phyloP scores from a whole-genome alignment of 225 moss, liverwort and hornwort genomes.

The Marchantia paleacea region DNA sequence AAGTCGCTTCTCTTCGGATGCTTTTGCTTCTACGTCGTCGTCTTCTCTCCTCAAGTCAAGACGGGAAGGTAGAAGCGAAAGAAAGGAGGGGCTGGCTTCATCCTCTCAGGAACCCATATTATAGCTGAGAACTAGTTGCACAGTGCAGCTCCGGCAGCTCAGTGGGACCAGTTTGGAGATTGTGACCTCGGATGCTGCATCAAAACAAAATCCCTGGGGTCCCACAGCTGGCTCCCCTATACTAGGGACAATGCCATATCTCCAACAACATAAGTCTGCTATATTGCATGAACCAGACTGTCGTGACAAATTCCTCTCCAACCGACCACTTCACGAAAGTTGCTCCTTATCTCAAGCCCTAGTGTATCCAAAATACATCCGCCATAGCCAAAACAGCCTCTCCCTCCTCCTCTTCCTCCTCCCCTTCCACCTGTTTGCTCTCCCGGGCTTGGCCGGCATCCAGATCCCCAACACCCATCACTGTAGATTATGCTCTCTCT shows the following conservation, averaged over 20 bases:
- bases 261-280: conserved; percentile 8
- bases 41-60: background rate
- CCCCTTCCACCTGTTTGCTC: background rate
- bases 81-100: background rate
- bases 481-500: conserved; percentile 6
- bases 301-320: background rate
- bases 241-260: background rate
- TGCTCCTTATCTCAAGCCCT: background rate
- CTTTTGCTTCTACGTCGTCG: background rate
- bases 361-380: background rate
- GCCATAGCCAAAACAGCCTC: conserved; percentile 1
- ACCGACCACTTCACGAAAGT: background rate
- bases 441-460: background rate
- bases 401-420: background rate
- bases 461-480: background rate
- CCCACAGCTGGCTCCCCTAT: background rate
- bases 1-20: background rate
- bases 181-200: background rate
- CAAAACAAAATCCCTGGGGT: background rate
- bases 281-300: background rate
- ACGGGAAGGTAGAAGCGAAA: background rate
- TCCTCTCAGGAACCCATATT: background rate
- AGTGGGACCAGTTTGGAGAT: background rate
- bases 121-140: background rate
- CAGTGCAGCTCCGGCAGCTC: conserved; percentile 3